Base-by-base conservation (phyloP, 164 flowering plant species). In the Berberis vulgaris region DNA sequence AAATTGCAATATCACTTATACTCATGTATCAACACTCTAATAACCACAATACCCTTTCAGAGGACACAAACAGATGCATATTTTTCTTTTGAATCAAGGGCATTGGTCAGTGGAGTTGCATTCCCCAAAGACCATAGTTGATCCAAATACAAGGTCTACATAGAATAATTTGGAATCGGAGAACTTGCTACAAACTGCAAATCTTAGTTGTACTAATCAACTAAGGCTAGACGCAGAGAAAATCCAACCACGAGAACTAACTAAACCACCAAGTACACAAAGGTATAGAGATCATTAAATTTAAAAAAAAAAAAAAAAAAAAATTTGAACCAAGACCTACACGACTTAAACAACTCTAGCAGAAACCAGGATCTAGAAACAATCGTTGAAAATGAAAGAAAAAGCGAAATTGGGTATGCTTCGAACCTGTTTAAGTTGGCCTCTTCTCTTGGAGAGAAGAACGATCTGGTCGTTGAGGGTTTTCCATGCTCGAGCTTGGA, bases 351-450 rank as follows among this genome's bases (percentile, higher is more conserved):
- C 52, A 6, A 49, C 11, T 49, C 52, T 11, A 49, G 6, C 52
- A 6, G 11, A 49, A 49, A 49, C 11, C 52, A 11, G 11, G 8
- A 49, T 6, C 13, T 54, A 8, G 40, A 54, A 54, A 1, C 6
- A 26, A 26, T n/a, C 26, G 39, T 38, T 38, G 6, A 56, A 6
- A 6, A 56, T 26, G 38, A n/a, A 3, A 56, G 38, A 56, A 6
- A 9, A 26, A 56, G 2, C 42, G 41, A 56, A 56, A 56, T 54
- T 54, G 39, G 39, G 4, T 26, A 38, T 8, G 39, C 12, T 2
- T 1, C 49, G 11, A n/a, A 92, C 96, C 95, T 92, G 96, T 70
- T 89, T 92, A 43, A 89, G 86, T 70, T 92, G 98, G 42, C 96
- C 98, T n/a, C 98, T 86, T 41, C 94, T 82, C 73, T 92, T 89